Evolutionary conservation across 2,329 filamentous ascomycete species (phyloP).

Genomic region (Ampelomyces quisqualis): DNA sequence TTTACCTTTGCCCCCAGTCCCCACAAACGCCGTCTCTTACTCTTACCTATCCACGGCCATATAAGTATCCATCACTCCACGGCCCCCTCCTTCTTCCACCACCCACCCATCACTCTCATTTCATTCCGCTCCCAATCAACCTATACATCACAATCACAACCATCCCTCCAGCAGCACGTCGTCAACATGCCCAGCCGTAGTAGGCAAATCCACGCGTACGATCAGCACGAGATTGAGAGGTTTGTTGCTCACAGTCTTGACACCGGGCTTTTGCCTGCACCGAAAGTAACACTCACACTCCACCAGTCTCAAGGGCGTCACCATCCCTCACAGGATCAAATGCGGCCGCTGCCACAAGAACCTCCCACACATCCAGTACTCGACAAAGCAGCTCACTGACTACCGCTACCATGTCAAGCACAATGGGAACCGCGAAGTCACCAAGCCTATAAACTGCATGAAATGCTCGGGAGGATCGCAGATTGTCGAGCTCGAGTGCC

Average conservation of each 20-base stretch:
- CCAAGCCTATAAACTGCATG: constrained; percentile 45
- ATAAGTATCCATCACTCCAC: background rate
- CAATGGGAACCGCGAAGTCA: constrained; percentile 13
- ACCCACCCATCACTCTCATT: background rate
- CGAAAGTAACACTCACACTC: background rate
- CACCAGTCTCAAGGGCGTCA: constrained; percentile 21
- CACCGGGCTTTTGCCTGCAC: background rate
- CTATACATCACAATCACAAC: too few species aligned
- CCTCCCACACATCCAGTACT: constrained; percentile 44
- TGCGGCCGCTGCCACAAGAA: constrained; percentile 51
- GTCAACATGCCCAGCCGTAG: constrained; percentile 4
- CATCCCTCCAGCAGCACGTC: too few species aligned
- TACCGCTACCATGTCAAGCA: constrained; percentile 21
- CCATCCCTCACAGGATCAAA: constrained; percentile 40
- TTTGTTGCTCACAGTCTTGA: background rate
- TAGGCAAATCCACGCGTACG: constrained; percentile 10
- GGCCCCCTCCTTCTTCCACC: background rate
- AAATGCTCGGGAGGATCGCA: constrained; percentile 46
- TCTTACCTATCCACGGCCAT: background rate
- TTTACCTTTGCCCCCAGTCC: constrained; percentile 5
- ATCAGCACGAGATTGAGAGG: constrained; percentile 15
- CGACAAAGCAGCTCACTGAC: constrained; percentile 51
- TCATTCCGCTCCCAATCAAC: background rate
- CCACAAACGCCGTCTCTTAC: constrained; percentile 2
- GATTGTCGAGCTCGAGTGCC: constrained; percentile 52